Evolutionary conservation across 495 filamentous ascomycete genomes (phyloP).

Genomic region (Aspergillus asperescens): DNA sequence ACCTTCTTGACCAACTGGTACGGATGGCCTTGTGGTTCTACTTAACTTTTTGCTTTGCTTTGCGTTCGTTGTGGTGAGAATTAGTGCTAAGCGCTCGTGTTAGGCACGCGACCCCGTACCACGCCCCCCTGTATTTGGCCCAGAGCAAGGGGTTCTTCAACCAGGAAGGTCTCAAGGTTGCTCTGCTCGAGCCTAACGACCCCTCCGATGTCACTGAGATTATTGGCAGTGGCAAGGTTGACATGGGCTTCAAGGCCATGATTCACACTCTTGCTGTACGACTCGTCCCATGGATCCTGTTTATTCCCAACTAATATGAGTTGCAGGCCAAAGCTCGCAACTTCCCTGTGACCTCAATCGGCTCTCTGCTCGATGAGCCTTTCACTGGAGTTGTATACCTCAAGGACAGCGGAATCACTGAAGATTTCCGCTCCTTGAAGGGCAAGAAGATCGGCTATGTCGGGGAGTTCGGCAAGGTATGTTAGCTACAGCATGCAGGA

Average conservation of each 20-base stretch:
- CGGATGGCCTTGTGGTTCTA: constrained; percentile 8
- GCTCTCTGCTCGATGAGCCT: constrained; percentile 64
- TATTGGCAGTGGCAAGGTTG: constrained; percentile 63
- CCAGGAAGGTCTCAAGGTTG: constrained; percentile 64
- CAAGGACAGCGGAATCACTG: constrained; percentile 62
- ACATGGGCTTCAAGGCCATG: constrained; percentile 73
- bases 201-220: constrained; percentile 68
- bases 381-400: constrained; percentile 70
- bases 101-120: constrained; percentile 70
- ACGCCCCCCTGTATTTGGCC: constrained; percentile 65
- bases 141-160: constrained; percentile 66
- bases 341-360: constrained; percentile 64
- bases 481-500: no score
- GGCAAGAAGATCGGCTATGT: constrained; percentile 68
- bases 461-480: constrained; percentile 62
- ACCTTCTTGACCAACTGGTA: constrained; percentile 72
- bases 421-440: constrained; percentile 56
- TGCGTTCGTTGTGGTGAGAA: no score
- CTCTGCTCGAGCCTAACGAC: constrained; percentile 66
- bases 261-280: constrained; percentile 64
- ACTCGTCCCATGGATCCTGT: not conserved
- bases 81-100: constrained; percentile 25
- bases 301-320: not conserved
- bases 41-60: no score
- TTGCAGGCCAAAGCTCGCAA: constrained; percentile 59